These are phyloP conservation scores for Tylopilus vinaceipallidus DNA, from an alignment of 768 basidiomycete genomes.

Conservation along the genomic window DNA sequence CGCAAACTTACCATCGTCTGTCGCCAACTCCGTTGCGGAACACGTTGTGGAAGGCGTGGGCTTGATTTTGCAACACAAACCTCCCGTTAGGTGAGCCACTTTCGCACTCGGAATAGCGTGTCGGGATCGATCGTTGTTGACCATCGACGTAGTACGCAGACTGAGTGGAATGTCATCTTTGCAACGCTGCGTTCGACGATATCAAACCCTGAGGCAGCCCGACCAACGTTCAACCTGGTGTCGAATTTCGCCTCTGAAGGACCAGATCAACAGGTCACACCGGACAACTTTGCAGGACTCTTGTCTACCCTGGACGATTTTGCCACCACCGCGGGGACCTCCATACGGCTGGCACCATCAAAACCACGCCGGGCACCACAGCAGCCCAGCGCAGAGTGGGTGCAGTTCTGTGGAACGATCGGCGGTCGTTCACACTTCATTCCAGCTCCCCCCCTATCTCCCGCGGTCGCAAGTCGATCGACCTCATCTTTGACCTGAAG, in stretches of 20 bases:
- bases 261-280: constrained; percentile 56
- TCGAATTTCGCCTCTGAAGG: constrained; percentile 60
- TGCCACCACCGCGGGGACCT: constrained; percentile 69
- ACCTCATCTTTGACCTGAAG: constrained; percentile 73
- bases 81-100: constrained; percentile 55
- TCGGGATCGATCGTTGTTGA: constrained; percentile 2
- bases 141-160: constrained; percentile 61
- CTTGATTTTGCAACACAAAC: constrained; percentile 71
- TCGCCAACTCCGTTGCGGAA: constrained; percentile 86
- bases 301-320: constrained; percentile 85
- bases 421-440: neutral
- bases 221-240: constrained; percentile 81
- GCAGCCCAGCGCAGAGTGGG: constrained; percentile 51
- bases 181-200: constrained; percentile 84
- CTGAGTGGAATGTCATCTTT: constrained; percentile 94
- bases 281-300: constrained; percentile 80
- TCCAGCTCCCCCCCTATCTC: constrained; percentile 72
- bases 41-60: constrained; percentile 86
- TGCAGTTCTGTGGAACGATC: neutral
- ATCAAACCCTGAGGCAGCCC: constrained; percentile 82
- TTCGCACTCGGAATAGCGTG: neutral
- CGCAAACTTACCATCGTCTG: constrained; percentile 68
- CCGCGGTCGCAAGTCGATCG: constrained; percentile 80
- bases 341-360: constrained; percentile 56
- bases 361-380: constrained; percentile 51